Conservation (phyloP, 1,284 basidiomycete species). For the Ceratobasidium sp. region DNA sequence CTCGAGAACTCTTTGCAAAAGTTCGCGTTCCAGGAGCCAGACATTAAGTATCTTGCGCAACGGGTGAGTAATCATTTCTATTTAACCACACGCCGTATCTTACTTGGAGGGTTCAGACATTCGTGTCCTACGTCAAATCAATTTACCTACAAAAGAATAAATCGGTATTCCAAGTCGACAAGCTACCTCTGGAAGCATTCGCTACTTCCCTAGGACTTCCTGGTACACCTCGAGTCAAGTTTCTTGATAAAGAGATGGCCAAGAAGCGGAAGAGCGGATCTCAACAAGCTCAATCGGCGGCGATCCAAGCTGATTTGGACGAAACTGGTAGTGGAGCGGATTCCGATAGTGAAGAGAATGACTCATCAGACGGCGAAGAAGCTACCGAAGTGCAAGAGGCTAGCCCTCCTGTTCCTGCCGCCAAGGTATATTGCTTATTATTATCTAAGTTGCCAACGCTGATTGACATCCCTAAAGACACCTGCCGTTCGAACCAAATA, state of each 20-base stretch:
- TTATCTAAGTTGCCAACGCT: background rate
- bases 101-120: constrained; percentile 69
- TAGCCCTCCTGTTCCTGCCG: background rate
- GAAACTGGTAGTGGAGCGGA: constrained; percentile 50
- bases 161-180: constrained; percentile 85
- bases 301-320: constrained; percentile 51
- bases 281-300: constrained; percentile 53
- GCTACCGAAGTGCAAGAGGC: no score
- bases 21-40: constrained; percentile 93
- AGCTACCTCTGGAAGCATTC: constrained; percentile 84
- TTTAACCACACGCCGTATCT: background rate
- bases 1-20: constrained; percentile 92
- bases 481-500: constrained; percentile 86
- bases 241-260: constrained; percentile 77
- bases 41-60: constrained; percentile 97
- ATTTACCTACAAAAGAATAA: constrained; percentile 96
- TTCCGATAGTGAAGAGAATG: constrained; percentile 53
- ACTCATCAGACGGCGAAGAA: constrained; percentile 3
- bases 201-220: constrained; percentile 93
- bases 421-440: constrained; percentile 6
- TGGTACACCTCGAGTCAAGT: constrained; percentile 96
- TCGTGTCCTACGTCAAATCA: constrained; percentile 95
- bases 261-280: constrained; percentile 81
- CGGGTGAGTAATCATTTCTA: constrained; percentile 64
- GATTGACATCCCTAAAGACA: background rate